Evolutionary conservation across 805 yeast genomes (phyloP).

Genomic region (Lipomyces spencermartinsiae): DNA sequence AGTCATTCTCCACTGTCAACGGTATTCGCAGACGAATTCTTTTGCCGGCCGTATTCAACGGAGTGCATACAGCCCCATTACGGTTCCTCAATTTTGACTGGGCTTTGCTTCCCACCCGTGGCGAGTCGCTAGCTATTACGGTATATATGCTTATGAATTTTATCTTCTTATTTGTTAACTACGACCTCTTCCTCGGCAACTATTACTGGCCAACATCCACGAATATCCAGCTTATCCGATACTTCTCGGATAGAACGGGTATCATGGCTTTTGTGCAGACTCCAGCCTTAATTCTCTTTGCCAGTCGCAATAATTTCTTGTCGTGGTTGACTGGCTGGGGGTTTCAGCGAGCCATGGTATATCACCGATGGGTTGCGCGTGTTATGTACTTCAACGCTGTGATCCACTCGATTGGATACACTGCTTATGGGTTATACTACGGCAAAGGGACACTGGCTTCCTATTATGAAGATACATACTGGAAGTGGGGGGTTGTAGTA

Average conservation of each 20-base stretch:
- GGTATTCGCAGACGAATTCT: too few relatives aligned
- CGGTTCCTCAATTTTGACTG: too few relatives aligned
- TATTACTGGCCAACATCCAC: conserved; percentile 16
- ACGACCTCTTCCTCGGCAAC: background rate
- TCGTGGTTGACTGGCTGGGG: conserved; percentile 67
- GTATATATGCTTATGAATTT: conserved; percentile 17
- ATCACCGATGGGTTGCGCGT: conserved; percentile 62
- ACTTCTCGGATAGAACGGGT: conserved; percentile 40
- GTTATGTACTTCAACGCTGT: conserved; percentile 23
- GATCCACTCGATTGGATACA: conserved; percentile 19
- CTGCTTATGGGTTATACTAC: conserved; percentile 11
- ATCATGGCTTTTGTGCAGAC: conserved; percentile 42
- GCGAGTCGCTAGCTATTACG: conserved; percentile 18
- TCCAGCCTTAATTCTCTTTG: conserved; percentile 67
- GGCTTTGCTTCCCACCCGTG: conserved; percentile 16
- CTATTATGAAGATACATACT: conserved; percentile 4
- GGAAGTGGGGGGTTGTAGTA: conserved; percentile 13
- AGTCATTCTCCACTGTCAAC: too few relatives aligned
- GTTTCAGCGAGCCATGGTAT: conserved; percentile 62
- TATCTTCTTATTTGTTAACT: conserved; percentile 19
- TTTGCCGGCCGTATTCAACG: too few relatives aligned
- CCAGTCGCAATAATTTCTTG: conserved; percentile 75
- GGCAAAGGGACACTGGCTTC: conserved; percentile 1
- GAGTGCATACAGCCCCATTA: too few relatives aligned
- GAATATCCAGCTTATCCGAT: conserved; percentile 20